Base-by-base conservation (phyloP, 2,329 filamentous ascomycete species). In the Scedosporium aurantiacum region DNA sequence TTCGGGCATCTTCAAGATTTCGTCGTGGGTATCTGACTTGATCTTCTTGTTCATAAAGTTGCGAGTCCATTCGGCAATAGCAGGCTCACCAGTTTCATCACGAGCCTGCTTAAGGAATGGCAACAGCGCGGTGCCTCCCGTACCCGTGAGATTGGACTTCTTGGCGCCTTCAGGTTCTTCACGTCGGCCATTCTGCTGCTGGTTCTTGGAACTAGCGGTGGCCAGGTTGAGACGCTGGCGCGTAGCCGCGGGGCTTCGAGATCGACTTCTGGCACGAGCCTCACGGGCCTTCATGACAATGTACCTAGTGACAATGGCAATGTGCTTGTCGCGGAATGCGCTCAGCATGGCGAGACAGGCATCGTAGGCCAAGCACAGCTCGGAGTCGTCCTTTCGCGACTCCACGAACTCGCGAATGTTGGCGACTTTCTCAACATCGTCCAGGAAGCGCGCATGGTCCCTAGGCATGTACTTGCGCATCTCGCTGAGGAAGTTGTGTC, bases 381-480 rank as follows among this genome's bases (percentile, higher is more conserved):
- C 81, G 23, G 80, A 79, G 70, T 96, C 81, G 45, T 77, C 75
- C 4, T 77, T 70, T 82, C 83, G 66, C 66, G 70, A 72, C 66
- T 89, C 83, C 58, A 97, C 92, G 67, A 88, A 97, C 18, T 87
- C 80, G 32, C 91, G 89, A 67, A 99, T 91, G 70, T 97, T 97
- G 67, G 93, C 86, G 3, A 97, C 86, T 16, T 78, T 78, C 58
- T 84, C 80, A 12, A 97, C 86, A 64, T 95, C 88, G 65, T 89
- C 82, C 3, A 99, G 80, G 75, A 99, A 99, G 47, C 89, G 86
- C 3, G 91, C 88, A 70, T 99, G 94, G 0, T 89, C 84, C 0
- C 91, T 93, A 0, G 94, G 94, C 94, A 99, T 99, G 75, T 99
- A 99, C 55, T 83, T 83, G 63, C 93, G 88, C 94, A 99, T 99